Conservation (phyloP, 2,329 filamentous ascomycete species). For the Zymoseptoria passerinii region DNA sequence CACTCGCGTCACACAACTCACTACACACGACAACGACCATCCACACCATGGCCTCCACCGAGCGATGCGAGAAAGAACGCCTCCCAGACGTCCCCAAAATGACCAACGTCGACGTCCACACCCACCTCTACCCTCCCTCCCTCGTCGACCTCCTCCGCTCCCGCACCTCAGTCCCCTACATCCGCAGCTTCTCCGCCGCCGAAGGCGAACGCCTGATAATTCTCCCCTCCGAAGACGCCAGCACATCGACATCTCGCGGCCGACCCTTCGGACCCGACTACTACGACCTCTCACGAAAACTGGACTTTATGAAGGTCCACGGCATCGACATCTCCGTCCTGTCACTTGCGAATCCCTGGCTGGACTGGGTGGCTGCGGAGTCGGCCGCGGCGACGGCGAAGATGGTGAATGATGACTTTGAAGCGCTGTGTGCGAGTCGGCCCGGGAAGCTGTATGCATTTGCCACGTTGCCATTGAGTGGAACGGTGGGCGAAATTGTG, state of each 20-base stretch:
- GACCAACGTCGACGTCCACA: slow-evolving; percentile 51
- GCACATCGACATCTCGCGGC: slow-evolving; percentile 47
- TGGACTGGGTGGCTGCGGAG: slow-evolving; percentile 64
- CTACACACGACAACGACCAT: background rate
- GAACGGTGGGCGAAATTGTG: slow-evolving; percentile 51
- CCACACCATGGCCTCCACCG: background rate
- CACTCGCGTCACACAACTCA: background rate
- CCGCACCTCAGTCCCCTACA: slow-evolving; percentile 58
- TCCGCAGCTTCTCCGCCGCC: slow-evolving; percentile 54
- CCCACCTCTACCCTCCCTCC: slow-evolving; percentile 52
- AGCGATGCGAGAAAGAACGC: background rate
- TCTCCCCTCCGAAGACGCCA: slow-evolving; percentile 23
- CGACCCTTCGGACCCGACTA: slow-evolving; percentile 78
- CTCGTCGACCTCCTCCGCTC: slow-evolving; percentile 47
- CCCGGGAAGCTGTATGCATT: slow-evolving; percentile 72
- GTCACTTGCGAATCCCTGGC: slow-evolving; percentile 86
- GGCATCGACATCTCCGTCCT: slow-evolving; percentile 75
- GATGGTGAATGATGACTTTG: slow-evolving; percentile 70
- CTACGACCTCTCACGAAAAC: slow-evolving; percentile 68
- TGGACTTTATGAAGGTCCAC: slow-evolving; percentile 82
- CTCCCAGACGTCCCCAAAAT: slow-evolving; percentile 15
- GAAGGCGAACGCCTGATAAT: slow-evolving; percentile 49
- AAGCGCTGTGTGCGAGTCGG: slow-evolving; percentile 58
- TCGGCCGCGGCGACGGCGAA: slow-evolving; percentile 57
- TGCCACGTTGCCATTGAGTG: slow-evolving; percentile 69